Percentiles rank a stretch among this genome's conserved stretches.
phyloP scores from a whole-genome alignment of 495 filamentous ascomycete genomes.

The Pseudoneurospora amorphoporcata region DNA sequence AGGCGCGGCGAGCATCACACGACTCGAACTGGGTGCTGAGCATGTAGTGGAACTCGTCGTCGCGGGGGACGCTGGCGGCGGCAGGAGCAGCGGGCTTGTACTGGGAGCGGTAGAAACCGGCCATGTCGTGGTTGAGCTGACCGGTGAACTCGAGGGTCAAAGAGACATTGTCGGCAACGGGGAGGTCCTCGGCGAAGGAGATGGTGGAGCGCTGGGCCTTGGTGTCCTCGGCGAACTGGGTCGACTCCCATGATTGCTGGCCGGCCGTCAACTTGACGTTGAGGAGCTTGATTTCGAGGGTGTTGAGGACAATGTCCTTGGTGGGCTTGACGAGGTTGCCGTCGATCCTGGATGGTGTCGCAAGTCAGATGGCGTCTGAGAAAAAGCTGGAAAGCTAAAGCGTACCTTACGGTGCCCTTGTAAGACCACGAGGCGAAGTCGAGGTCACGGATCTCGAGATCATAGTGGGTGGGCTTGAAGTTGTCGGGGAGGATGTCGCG shows the following conservation, averaged over 20 bases:
- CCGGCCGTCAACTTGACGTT: slow-evolving; percentile 38
- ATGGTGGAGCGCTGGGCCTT: slow-evolving; percentile 70
- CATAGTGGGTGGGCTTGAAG: slow-evolving; percentile 79
- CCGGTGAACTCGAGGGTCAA: slow-evolving; percentile 73
- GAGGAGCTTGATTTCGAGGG: slow-evolving; percentile 52
- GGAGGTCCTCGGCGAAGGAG: slow-evolving; percentile 57
- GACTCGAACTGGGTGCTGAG: slow-evolving; percentile 95
- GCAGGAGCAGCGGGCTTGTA: slow-evolving; percentile 72
- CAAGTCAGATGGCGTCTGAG: not conserved
- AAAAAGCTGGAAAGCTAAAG: not conserved
- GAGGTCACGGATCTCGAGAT: slow-evolving; percentile 68
- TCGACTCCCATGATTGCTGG: slow-evolving; percentile 44
- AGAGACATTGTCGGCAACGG: slow-evolving; percentile 46
- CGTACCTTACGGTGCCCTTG: slow-evolving; percentile 64
- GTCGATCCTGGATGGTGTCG: slow-evolving; percentile 27
- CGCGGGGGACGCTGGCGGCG: slow-evolving; percentile 61
- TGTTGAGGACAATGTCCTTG: slow-evolving; percentile 67
- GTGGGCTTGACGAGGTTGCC: slow-evolving; percentile 50
- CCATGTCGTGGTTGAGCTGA: slow-evolving; percentile 87
- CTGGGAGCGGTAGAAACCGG: slow-evolving; percentile 90
- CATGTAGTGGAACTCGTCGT: slow-evolving; percentile 80
- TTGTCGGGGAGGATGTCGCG: slow-evolving; percentile 47
- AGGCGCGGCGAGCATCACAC: slow-evolving; percentile 85
- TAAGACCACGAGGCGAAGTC: slow-evolving; percentile 71
- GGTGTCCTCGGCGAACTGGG: slow-evolving; percentile 63